Percentiles rank a stretch among this genome's conserved stretches.
These are phyloP conservation scores for Digitaria exilis DNA, from an alignment of 202 grass and related monocot genomes.

Conservation along the genomic window DNA sequence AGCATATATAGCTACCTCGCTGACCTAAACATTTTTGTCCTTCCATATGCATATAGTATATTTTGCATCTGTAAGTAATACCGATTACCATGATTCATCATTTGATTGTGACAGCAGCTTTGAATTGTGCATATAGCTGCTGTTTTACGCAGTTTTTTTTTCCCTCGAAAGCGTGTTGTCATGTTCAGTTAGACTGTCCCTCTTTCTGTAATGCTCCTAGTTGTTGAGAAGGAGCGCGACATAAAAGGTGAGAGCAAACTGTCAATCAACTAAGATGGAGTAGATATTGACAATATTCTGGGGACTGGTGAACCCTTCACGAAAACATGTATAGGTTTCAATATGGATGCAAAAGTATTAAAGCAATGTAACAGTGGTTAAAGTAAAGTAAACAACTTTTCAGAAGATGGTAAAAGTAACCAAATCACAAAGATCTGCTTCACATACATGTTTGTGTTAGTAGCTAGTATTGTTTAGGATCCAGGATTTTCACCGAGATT, in stretches of 20 bases:
- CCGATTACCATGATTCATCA: not conserved
- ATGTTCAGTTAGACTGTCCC: conserved; percentile 8
- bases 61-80: not conserved
- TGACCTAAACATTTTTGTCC: not conserved
- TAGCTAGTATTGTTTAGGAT: not conserved
- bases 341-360: not conserved
- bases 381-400: conserved; percentile 30
- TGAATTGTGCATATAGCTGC: not conserved
- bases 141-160: not conserved
- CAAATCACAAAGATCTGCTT: not conserved
- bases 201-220: not conserved
- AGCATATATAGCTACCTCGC: not conserved
- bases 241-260: not conserved
- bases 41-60: not conserved
- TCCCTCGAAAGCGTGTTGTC: not conserved
- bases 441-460: not conserved
- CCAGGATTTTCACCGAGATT: not conserved
- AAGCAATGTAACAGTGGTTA: conserved; percentile 19
- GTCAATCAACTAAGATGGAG: not conserved
- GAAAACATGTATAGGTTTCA: not conserved
- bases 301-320: not conserved
- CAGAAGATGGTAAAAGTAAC: conserved; percentile 6
- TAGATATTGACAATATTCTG: not conserved
- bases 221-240: conserved; percentile 8
- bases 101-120: not conserved